Evolutionary conservation across 108 stramenopile species (phyloP).

Genomic region (Skeletonema marinoi): DNA sequence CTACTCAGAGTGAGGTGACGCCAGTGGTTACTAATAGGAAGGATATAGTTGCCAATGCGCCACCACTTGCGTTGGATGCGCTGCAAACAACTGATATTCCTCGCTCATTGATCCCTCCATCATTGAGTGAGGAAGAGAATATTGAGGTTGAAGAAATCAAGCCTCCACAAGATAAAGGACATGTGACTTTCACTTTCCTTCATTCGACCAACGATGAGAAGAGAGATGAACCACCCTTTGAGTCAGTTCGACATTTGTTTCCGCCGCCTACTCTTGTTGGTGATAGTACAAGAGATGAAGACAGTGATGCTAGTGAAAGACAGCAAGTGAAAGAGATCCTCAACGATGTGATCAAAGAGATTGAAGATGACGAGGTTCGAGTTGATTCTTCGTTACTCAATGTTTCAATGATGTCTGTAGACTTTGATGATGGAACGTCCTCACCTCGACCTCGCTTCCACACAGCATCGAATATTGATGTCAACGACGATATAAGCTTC

Average conservation of each 20-base stretch:
- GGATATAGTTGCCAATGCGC: background rate
- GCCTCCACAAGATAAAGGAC: background rate
- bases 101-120: background rate
- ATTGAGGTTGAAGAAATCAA: background rate
- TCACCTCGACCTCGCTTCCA: background rate
- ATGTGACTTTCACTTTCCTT: background rate
- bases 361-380: background rate
- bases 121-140: background rate
- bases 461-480: constrained; percentile 1
- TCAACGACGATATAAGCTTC: constrained; percentile 12
- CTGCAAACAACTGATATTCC: background rate
- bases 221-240: background rate
- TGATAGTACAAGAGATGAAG: background rate
- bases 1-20: constrained; percentile 5
- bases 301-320: background rate
- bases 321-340: background rate
- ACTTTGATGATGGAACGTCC: background rate
- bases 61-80: background rate
- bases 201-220: background rate
- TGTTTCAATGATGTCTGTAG: background rate
- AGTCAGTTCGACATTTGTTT: constrained; percentile 3
- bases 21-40: background rate
- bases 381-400: background rate
- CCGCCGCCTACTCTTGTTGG: background rate
- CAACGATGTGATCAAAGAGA: background rate